These are phyloP conservation scores for Crithidia acanthocephali DNA, from an alignment of 208 protist species.

Conservation along the genomic window DNA sequence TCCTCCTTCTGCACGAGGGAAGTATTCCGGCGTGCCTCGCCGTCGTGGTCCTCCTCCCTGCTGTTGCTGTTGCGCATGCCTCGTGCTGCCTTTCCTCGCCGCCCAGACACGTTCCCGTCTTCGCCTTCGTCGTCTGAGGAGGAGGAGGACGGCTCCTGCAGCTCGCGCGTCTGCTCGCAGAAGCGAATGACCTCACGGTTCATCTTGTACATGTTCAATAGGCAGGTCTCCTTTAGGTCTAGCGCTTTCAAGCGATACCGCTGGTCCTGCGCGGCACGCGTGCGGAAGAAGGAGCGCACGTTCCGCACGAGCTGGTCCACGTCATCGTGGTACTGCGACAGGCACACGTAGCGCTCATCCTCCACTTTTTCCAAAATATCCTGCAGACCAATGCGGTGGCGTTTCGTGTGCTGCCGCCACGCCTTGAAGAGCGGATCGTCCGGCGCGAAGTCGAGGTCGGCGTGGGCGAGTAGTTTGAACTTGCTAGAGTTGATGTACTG, in stretches of 20 bases:
- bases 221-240: slow-evolving; percentile 79
- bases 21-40: too few species aligned
- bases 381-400: slow-evolving; percentile 56
- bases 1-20: slow-evolving; percentile 28
- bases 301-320: slow-evolving; percentile 79
- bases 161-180: slow-evolving; percentile 74
- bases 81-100: neutral
- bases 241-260: slow-evolving; percentile 72
- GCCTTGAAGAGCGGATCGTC: slow-evolving; percentile 50
- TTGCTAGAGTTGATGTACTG: slow-evolving; percentile 70
- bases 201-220: slow-evolving; percentile 86
- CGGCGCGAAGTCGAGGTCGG: slow-evolving; percentile 70
- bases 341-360: slow-evolving; percentile 71
- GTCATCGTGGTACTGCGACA: slow-evolving; percentile 91
- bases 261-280: slow-evolving; percentile 52
- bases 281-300: slow-evolving; percentile 83
- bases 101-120: neutral
- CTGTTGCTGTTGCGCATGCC: neutral
- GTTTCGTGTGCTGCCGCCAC: slow-evolving; percentile 66
- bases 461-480: slow-evolving; percentile 66
- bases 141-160: slow-evolving; percentile 54
- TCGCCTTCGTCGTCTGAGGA: slow-evolving; percentile 31
- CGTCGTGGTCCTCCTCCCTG: neutral
- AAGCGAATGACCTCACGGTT: slow-evolving; percentile 76
- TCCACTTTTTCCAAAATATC: slow-evolving; percentile 83